Conservation (phyloP, 1,284 basidiomycete genomes). For the Sporisorium graminicola region DNA sequence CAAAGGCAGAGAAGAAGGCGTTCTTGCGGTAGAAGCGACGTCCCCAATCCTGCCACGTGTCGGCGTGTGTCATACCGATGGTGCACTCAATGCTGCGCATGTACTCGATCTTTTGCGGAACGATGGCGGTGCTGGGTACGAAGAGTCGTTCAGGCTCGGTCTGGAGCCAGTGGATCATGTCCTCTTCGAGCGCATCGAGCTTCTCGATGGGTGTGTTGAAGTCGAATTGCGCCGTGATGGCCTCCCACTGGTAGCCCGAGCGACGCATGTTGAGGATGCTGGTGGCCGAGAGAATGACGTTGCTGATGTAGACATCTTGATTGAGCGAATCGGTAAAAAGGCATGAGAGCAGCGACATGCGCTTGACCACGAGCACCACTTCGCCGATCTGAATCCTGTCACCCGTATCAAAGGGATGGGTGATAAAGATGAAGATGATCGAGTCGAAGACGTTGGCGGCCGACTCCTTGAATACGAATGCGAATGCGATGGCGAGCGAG, state of each 20-base stretch:
- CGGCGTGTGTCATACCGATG: constrained; percentile 66
- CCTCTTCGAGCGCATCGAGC: constrained; percentile 65
- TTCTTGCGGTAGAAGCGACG: constrained; percentile 61
- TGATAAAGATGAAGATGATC: constrained; percentile 67
- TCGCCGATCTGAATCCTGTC: constrained; percentile 60
- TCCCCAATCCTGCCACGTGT: constrained; percentile 68
- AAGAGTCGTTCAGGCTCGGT: constrained; percentile 67
- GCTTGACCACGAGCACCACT: constrained; percentile 58
- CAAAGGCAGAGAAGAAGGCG: constrained; percentile 65
- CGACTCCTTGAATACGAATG: constrained; percentile 67
- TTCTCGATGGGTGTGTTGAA: constrained; percentile 64
- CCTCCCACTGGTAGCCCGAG: constrained; percentile 65
- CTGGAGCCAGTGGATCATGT: constrained; percentile 67
- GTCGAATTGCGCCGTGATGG: constrained; percentile 60
- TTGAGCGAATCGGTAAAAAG: constrained; percentile 61
- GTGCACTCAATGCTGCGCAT: constrained; percentile 64
- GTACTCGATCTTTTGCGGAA: constrained; percentile 62
- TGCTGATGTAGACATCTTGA: constrained; percentile 64
- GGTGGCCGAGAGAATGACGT: constrained; percentile 55
- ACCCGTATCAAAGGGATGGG: constrained; percentile 67
- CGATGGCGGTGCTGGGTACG: constrained; percentile 62
- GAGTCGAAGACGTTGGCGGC: constrained; percentile 67
- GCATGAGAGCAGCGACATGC: constrained; percentile 64
- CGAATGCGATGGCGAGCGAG: constrained; percentile 65
- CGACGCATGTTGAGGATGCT: constrained; percentile 65